Evolutionary conservation across 768 basidiomycete genomes (phyloP).

Genomic region (Pleurotus cornucopiae): DNA sequence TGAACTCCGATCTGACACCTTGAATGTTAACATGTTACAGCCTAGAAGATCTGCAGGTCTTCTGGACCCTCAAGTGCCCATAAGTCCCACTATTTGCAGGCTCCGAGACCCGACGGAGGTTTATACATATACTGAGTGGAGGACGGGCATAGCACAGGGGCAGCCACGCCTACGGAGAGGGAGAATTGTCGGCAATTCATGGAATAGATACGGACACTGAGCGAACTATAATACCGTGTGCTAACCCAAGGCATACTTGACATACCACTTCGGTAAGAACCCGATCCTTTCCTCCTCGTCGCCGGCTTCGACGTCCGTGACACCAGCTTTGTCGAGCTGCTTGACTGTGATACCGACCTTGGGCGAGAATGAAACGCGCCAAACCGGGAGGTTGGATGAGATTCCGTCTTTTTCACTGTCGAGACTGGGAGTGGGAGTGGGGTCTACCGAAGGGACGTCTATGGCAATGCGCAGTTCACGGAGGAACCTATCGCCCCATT

Average conservation of each 20-base stretch:
- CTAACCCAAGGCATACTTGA: constrained; percentile 20
- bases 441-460: constrained; percentile 10
- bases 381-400: constrained; percentile 34
- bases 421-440: constrained; percentile 18
- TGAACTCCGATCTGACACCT: too few species aligned
- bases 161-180: too few species aligned
- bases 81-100: too few species aligned
- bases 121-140: too few species aligned
- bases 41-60: too few species aligned
- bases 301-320: constrained; percentile 55
- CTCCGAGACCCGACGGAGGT: too few species aligned
- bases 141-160: too few species aligned
- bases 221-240: too few species aligned
- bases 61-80: too few species aligned
- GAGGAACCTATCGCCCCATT: constrained; percentile 68
- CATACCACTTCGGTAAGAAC: constrained; percentile 77
- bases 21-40: too few species aligned
- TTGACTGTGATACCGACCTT: constrained; percentile 48
- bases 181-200: too few species aligned
- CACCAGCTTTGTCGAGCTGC: constrained; percentile 41
- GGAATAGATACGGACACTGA: too few species aligned
- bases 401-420: constrained; percentile 15
- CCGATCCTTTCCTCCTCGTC: constrained; percentile 59
- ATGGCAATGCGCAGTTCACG: constrained; percentile 34
- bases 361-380: constrained; percentile 69